Evolutionary conservation across 305 asterid genomes (phyloP), one percentile per base, ranked within the genome.

Genomic region (Fraxinus paxiana): DNA sequence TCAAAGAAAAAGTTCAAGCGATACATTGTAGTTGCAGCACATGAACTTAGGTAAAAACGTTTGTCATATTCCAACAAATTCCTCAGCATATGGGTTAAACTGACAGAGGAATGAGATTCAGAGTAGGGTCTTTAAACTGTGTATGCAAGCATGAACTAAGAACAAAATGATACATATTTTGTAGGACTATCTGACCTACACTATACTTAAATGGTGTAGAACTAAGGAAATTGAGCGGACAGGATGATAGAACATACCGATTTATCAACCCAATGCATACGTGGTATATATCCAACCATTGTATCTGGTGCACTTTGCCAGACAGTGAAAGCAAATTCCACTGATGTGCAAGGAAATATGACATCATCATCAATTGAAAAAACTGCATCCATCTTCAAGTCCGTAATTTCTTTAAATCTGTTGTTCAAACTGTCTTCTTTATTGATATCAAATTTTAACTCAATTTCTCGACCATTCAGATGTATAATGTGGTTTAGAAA

Each of bases 231-330:
- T 69, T 1, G 7, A 4, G 6, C 1, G 72, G 34, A 10, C 72
- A 63, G 17, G 28, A 24, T 17, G 3, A 81, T 18, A 83, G 83
- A 30, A 79, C 90, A 41, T 87, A 92, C 97, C 91, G 80, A 81
- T 72, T 87, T 82, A 59, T 89, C 90, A 77, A 90, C 82, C 96
- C 96, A 88, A 84, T 92, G 97, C 71, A 89, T 72, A 81, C 97
- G 96, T 22, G 97, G 98, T 77, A 93, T 97, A 86, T 92, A 93
- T 56, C 98, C 98, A 84, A 93, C 98, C 96, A 92, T 92, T 37
- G 97, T 59, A 84, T 91, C 92, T 34, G 97, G 91, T 75, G 97
- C 92, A 87, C 91, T 92, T 84, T 84, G 92, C 98, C 96, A 92
- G 51, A 87, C 94, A 77, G 77, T 86, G 82, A 91, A 93, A 82